Evolutionary conservation across 73 alveolate genomes (phyloP).

Genomic region (Paramecium octaurelia): DNA sequence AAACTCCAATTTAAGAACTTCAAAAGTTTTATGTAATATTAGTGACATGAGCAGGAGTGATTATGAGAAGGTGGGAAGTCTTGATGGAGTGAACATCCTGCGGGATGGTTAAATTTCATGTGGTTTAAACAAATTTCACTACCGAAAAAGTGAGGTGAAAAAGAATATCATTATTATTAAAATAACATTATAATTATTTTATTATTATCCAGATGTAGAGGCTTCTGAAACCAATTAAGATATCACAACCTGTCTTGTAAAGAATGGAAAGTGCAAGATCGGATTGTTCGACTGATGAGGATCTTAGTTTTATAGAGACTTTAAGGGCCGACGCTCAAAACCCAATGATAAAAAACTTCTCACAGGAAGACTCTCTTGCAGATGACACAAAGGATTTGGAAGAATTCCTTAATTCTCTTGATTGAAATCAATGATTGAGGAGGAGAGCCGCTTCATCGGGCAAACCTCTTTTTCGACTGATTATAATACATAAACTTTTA

Average conservation of each 20-base stretch:
- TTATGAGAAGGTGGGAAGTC: background rate
- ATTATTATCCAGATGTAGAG: background rate
- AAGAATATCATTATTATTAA: background rate
- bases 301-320: conserved; percentile 16
- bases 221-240: background rate
- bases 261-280: background rate
- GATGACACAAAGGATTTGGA: conserved; percentile 2
- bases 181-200: background rate
- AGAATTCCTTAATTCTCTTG: conserved; percentile 24
- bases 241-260: background rate
- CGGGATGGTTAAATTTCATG: background rate
- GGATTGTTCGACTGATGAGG: background rate
- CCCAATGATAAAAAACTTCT: conserved; percentile 25
- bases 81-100: background rate
- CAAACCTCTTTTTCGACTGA: conserved; percentile 11
- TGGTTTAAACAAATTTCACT: background rate
- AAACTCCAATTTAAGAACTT: background rate
- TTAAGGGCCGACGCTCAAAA: conserved; percentile 15
- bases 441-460: background rate
- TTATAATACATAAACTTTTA: background rate
- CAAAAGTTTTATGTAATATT: background rate
- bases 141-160: background rate
- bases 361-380: background rate
- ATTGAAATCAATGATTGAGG: background rate
- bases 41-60: background rate